Conservation (phyloP, 148 eudicot species). For the Camellia japonica region DNA sequence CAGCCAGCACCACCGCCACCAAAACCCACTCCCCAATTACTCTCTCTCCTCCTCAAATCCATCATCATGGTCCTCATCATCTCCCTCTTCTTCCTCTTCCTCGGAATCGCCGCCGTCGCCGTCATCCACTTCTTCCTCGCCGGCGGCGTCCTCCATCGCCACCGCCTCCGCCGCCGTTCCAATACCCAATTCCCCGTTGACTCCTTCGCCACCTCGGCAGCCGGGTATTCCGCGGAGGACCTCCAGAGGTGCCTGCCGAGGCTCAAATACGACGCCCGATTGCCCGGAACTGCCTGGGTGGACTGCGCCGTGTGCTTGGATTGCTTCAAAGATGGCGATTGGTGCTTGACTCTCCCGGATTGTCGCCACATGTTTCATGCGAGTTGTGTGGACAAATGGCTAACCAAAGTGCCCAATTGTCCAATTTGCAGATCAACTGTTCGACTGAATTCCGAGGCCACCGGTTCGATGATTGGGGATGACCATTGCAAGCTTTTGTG, state of each 20-base stretch:
- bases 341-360: constrained; percentile 40
- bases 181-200: neutral
- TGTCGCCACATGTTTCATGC: constrained; percentile 67
- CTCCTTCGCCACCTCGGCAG: neutral
- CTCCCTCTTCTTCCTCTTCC: constrained; percentile 48
- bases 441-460: constrained; percentile 19
- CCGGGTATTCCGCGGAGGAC: neutral
- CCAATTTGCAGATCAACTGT: constrained; percentile 70
- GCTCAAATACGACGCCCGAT: constrained; percentile 9
- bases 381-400: constrained; percentile 68
- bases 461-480: neutral
- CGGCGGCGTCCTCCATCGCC: constrained; percentile 11
- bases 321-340: constrained; percentile 39
- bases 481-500: constrained; percentile 28
- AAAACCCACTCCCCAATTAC: constrained; percentile 20
- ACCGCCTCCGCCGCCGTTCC: constrained; percentile 14
- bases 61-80: constrained; percentile 28
- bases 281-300: neutral
- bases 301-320: constrained; percentile 78
- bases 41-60: constrained; percentile 35
- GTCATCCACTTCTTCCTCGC: constrained; percentile 43
- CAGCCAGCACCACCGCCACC: neutral
- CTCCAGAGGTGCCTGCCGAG: constrained; percentile 7
- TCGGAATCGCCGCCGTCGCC: constrained; percentile 34
- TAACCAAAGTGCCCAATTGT: constrained; percentile 49